Percentiles rank a stretch among this genome's conserved stretches.
Conservation (phyloP, 108 stramenopile species). For the Craspedostauros australis region DNA sequence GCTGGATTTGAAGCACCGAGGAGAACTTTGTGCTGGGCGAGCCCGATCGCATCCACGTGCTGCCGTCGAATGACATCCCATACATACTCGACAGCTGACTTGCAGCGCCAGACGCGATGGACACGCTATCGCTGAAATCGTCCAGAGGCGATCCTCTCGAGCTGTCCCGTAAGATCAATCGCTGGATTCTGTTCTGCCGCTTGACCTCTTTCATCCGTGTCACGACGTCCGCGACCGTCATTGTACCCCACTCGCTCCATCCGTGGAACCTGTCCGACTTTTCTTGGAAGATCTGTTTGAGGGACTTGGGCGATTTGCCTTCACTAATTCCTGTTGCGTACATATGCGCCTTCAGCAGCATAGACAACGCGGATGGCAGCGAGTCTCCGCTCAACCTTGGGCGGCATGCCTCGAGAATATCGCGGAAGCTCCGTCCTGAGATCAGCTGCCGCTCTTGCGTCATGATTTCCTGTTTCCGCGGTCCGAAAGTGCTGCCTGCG, state of each 20-base stretch:
- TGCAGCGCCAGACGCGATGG: conserved; percentile 33
- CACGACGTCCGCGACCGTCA: no score
- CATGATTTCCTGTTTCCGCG: no score
- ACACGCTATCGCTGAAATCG: conserved; percentile 12
- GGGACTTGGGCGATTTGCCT: conserved; percentile 6
- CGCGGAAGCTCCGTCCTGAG: conserved; percentile 62
- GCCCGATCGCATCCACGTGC: conserved; percentile 22
- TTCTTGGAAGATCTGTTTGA: conserved; percentile 2
- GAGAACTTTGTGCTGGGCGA: no score
- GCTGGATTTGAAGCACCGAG: conserved; percentile 32
- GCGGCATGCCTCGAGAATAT: conserved; percentile 80
- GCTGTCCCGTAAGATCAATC: no score
- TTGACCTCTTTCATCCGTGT: no score
- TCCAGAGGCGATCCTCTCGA: background rate
- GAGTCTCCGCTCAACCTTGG: conserved; percentile 37
- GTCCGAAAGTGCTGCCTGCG: no score
- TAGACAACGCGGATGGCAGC: conserved; percentile 31
- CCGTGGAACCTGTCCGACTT: background rate
- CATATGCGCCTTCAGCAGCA: conserved; percentile 23
- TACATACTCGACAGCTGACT: conserved; percentile 29
- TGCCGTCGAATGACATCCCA: conserved; percentile 36
- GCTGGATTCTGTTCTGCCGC: no score
- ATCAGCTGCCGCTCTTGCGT: conserved; percentile 65
- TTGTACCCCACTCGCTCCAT: no score
- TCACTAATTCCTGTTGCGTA: conserved; percentile 10